Conservation (phyloP, 257 asterid genomes). For the Forsythia suspensa region DNA sequence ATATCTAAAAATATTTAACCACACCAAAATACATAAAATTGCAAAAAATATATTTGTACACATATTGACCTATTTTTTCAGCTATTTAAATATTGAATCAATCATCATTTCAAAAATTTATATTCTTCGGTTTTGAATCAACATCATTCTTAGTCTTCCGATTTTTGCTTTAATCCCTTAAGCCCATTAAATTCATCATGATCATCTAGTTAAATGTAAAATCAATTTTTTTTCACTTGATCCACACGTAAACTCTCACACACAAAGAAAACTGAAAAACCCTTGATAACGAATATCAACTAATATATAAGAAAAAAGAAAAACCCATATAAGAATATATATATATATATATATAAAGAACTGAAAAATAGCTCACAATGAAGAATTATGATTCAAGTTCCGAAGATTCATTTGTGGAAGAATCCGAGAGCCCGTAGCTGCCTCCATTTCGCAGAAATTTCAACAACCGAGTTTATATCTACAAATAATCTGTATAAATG, state of each 20-base stretch:
- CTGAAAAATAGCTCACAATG: conserved; percentile 42
- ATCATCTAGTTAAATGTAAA: neutral
- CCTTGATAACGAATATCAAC: neutral
- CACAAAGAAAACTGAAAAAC: neutral
- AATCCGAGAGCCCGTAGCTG: conserved; percentile 46
- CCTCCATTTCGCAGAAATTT: conserved; percentile 51
- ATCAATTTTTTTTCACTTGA: neutral
- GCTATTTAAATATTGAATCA: neutral
- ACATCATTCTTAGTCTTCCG: neutral
- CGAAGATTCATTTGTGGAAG: conserved; percentile 32
- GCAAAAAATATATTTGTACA: neutral
- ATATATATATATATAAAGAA: neutral
- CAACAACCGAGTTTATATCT: neutral
- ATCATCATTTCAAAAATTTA: neutral
- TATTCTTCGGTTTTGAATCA: neutral
- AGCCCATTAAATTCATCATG: neutral
- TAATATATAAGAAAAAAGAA: conserved; percentile 7
- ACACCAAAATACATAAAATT: neutral
- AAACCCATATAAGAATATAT: neutral
- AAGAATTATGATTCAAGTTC: conserved; percentile 28
- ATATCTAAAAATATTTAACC: conserved; percentile 7
- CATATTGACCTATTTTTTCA: neutral
- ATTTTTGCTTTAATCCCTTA: neutral
- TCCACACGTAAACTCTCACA: neutral
- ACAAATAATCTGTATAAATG: neutral